Evolutionary conservation across 1,284 basidiomycete species (phyloP), one percentile per base, ranked within the genome.

Genomic region (Sanghuangporus weigelae): DNA sequence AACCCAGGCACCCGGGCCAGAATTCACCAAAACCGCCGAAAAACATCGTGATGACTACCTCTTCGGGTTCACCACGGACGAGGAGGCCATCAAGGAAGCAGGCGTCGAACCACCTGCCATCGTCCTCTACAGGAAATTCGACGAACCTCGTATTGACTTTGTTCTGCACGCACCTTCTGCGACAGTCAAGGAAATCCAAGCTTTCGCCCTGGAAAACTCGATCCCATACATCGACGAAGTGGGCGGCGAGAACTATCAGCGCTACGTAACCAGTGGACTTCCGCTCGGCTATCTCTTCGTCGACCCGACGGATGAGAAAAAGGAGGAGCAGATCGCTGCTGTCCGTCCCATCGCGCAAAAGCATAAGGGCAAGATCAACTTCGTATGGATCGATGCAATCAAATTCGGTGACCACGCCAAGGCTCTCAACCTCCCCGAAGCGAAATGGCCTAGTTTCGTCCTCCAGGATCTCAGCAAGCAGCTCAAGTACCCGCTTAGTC

Each of bases 341-440:
- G 75, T 98, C 70, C 85, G 82, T 70, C 85, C 92, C 1, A 74
- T 96, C 62, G 96, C 96, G 35, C 81, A 86, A 66, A 84, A 87
- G 73, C 84, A 86, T 83, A 95, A 93, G 77, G 85, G 87, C 72
- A 90, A 93, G 78, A 71, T 98, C 74, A 98, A 97, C 88, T 96
- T 99, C 77, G 96, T 99, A 68, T 97, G 90, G 90, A 99, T 99
- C 71, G 97, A 99, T 75, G 95, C 93, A 23, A 79, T 90, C 79
- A 95, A 95, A 77, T 99, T 96, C 72, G 87, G 85, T 71, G 95
- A 98, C 72, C 97, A 99, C 80, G 97, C 91, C 71, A 96, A 95
- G 78, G 90, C 92, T 10, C 84, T 99, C 68, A 98, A 97, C 83
- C 82, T 99, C 67, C 73, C 74, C 53, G 90, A 93, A 72, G 77